A percentile compares a stretch with the other conserved stretches of the same genome.
Evolutionary conservation across 352 stramenopile species (phyloP).

Genomic region (Phytophthora tentaculata): DNA sequence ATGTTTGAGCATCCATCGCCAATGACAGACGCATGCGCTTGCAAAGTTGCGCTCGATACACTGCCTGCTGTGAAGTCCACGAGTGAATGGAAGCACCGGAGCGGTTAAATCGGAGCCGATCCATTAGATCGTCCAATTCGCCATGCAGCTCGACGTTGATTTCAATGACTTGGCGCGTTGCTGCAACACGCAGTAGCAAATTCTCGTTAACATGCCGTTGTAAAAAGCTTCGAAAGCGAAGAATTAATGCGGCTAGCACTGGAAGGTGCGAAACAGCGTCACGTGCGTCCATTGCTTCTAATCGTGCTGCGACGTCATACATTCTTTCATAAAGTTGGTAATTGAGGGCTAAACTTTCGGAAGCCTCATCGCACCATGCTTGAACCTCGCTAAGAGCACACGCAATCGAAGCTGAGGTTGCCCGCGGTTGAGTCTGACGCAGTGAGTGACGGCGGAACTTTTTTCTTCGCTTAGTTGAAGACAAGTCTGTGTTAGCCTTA

Average conservation of each 20-base stretch:
- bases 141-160: conserved; percentile 22
- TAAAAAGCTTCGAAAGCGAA: conserved; percentile 35
- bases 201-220: conserved; percentile 38
- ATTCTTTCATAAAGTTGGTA: conserved; percentile 38
- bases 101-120: conserved; percentile 18
- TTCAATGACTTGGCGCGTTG: conserved; percentile 32
- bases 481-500: conserved; percentile 14
- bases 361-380: conserved; percentile 37
- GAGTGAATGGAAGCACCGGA: conserved; percentile 35
- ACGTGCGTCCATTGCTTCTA: conserved; percentile 21
- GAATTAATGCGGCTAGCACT: conserved; percentile 19
- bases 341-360: conserved; percentile 33
- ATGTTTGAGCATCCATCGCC: conserved; percentile 21
- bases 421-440: conserved; percentile 15
- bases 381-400: conserved; percentile 33
- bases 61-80: conserved; percentile 21
- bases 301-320: conserved; percentile 27
- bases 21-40: conserved; percentile 31
- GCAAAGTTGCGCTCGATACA: conserved; percentile 33
- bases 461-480: conserved; percentile 16
- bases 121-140: conserved; percentile 33
- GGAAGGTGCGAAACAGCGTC: conserved; percentile 4
- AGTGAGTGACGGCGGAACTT: conserved; percentile 12
- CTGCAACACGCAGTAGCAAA: conserved; percentile 23
- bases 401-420: conserved; percentile 26